These are phyloP conservation scores for Russula griseocarnosa DNA, from an alignment of 768 basidiomycete species.

Conservation along the genomic window DNA sequence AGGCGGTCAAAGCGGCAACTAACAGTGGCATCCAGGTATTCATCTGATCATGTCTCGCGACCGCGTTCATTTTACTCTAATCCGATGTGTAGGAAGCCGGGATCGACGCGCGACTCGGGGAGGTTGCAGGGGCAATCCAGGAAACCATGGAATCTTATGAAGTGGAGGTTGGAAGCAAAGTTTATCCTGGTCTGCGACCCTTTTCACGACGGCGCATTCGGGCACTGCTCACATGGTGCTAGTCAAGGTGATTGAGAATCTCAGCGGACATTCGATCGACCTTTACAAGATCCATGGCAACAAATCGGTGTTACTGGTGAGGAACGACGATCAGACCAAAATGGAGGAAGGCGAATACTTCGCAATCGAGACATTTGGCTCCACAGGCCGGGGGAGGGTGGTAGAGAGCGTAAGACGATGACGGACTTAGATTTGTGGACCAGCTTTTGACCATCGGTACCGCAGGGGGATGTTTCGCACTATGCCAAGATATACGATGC, in stretches of 20 bases:
- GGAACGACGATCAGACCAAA: conserved; percentile 84
- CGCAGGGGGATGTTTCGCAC: conserved; percentile 88
- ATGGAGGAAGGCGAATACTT: conserved; percentile 99
- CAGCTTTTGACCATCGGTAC: conserved; percentile 2
- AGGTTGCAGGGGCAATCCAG: conserved; percentile 87
- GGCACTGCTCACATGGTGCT: conserved; percentile 28
- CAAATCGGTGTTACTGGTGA: conserved; percentile 87
- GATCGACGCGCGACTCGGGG: conserved; percentile 90
- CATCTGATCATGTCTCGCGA: neutral
- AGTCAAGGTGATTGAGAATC: conserved; percentile 93
- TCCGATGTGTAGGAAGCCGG: conserved; percentile 72
- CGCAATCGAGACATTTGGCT: conserved; percentile 98
- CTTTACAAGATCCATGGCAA: conserved; percentile 90
- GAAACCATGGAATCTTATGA: conserved; percentile 99
- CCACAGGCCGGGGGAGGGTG: conserved; percentile 88
- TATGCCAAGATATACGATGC: conserved; percentile 75
- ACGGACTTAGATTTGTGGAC: neutral
- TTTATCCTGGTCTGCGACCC: conserved; percentile 59
- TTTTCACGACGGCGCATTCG: neutral
- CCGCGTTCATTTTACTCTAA: conserved; percentile 9
- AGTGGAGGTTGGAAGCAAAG: conserved; percentile 84
- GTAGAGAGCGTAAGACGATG: conserved; percentile 61
- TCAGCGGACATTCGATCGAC: conserved; percentile 92
- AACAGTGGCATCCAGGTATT: conserved; percentile 81
- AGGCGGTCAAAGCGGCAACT: conserved; percentile 92